These are phyloP conservation scores for Kwoniella dendrophila DNA, from an alignment of 768 basidiomycete genomes.

Conservation along the genomic window DNA sequence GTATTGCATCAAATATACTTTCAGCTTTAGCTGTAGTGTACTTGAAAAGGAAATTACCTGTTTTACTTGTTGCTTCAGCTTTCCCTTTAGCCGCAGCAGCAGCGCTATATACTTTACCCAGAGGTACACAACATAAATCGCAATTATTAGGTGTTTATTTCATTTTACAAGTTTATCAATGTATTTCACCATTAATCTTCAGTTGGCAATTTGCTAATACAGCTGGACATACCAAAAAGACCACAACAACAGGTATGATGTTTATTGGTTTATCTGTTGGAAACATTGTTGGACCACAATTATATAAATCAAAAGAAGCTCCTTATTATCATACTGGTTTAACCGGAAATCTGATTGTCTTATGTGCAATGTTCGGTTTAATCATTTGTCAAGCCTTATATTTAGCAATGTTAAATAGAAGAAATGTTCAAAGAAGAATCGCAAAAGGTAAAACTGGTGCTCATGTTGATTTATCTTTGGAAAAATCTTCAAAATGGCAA, in stretches of 20 bases:
- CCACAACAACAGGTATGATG: conserved; percentile 37
- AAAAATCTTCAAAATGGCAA: conserved; percentile 12
- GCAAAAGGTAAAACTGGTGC: conserved; percentile 23
- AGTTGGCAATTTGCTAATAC: conserved; percentile 39
- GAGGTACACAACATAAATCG: conserved; percentile 22
- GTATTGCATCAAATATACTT: conserved; percentile 57
- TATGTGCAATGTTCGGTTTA: conserved; percentile 8
- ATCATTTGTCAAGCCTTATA: conserved; percentile 17
- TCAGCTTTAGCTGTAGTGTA: conserved; percentile 55
- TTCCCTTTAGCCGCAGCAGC: conserved; percentile 41
- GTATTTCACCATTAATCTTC: conserved; percentile 34
- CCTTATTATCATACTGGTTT: conserved; percentile 21
- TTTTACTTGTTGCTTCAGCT: conserved; percentile 23
- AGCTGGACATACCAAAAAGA: conserved; percentile 42
- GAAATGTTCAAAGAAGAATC: conserved; percentile 17
- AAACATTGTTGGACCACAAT: conserved; percentile 35
- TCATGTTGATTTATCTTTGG: conserved; percentile 18
- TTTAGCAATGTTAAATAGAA: conserved; percentile 10
- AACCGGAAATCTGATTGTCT: conserved; percentile 16
- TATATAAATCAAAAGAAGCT: conserved; percentile 11
- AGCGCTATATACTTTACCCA: conserved; percentile 35
- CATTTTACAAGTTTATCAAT: conserved; percentile 38
- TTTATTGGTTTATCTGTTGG: conserved; percentile 33
- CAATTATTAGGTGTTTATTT: conserved; percentile 40
- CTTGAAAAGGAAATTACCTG: conserved; percentile 31